These are phyloP conservation scores for Nemophila menziesii DNA, from an alignment of 257 asterid genomes.

Conservation along the genomic window DNA sequence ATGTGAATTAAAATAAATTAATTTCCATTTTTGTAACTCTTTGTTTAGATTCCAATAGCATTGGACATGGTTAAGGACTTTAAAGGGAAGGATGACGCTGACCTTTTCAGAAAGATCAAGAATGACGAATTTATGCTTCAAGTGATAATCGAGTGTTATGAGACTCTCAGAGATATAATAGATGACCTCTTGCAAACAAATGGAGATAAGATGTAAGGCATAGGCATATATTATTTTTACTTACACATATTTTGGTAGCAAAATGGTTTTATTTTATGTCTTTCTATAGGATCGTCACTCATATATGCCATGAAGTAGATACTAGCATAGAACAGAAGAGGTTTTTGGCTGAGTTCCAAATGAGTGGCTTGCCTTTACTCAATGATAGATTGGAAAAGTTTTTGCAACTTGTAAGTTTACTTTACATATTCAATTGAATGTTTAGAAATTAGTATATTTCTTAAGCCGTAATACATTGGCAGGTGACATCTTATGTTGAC, in stretches of 20 bases:
- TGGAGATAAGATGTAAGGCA: conserved; percentile 59
- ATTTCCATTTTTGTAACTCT: conserved; percentile 19
- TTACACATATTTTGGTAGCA: background rate
- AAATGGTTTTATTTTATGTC: conserved; percentile 11
- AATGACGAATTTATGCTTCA: conserved; percentile 74
- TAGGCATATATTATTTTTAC: background rate
- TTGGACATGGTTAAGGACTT: conserved; percentile 95
- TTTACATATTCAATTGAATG: conserved; percentile 6
- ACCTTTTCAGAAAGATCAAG: conserved; percentile 74
- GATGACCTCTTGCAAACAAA: conserved; percentile 46
- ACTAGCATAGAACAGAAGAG: conserved; percentile 35
- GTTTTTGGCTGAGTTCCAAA: conserved; percentile 54
- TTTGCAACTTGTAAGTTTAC: conserved; percentile 53
- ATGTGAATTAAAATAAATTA: no score
- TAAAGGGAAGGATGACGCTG: conserved; percentile 73
- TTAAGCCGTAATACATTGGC: conserved; percentile 8
- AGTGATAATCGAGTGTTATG: conserved; percentile 86
- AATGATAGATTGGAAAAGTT: conserved; percentile 73
- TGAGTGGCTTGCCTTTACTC: conserved; percentile 63
- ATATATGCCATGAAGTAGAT: conserved; percentile 55
- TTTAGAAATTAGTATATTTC: conserved; percentile 2
- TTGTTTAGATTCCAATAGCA: conserved; percentile 83
- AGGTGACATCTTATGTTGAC: conserved; percentile 51
- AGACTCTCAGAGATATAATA: conserved; percentile 62
- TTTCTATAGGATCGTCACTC: conserved; percentile 48